Evolutionary conservation across 2,329 filamentous ascomycete genomes (phyloP), one percentile per base, ranked within the genome.

Genomic region (Neocucurbitaria cava): DNA sequence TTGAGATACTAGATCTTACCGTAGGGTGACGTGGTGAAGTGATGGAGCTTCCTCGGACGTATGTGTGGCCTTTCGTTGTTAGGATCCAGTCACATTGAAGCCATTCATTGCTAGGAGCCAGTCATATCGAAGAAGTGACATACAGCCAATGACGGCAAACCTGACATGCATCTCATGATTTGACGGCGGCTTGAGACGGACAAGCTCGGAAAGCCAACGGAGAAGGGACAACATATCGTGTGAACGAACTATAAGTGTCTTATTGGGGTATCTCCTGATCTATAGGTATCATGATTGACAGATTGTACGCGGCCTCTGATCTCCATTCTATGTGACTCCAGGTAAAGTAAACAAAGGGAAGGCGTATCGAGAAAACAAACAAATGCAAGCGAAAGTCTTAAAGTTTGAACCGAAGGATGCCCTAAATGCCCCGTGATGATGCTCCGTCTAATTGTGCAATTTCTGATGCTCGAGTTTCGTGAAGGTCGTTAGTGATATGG

Each of bases 241-340:
- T 23, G 41, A 49, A n/a, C 13, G 13, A n/a, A 35, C 18, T 38
- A 47, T 38, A n/a, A 43, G 43, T 47, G 50, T 46, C 41, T 28
- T 10, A 30, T 38, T 38, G 50, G 31, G 54, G 57, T 62, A 58
- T 60, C 54, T 54, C 53, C 52, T 51, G 40, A 52, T 62, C 54
- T 53, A 60, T 49, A 48, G 46, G 40, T 46, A 46, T 49, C 28
- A n/a, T 42, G 40, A 26, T 26, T 39, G 24, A 33, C 13, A 33
- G 11, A 28, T 20, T 18, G 31, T 13, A 13, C 15, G 31, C 15
- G 3, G 31, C 31, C 13, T 35, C 31, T 35, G 13, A 8, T 35
- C 31, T 35, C 31, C 15, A 10, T 17, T 40, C 18, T 40, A 40
- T 40, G 23, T 11, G 18, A 40, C 36, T 40, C 36, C 36, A 24